These are phyloP conservation scores for Bryum argenteum DNA, from an alignment of 225 moss, liverwort and hornwort species.

Conservation along the genomic window DNA sequence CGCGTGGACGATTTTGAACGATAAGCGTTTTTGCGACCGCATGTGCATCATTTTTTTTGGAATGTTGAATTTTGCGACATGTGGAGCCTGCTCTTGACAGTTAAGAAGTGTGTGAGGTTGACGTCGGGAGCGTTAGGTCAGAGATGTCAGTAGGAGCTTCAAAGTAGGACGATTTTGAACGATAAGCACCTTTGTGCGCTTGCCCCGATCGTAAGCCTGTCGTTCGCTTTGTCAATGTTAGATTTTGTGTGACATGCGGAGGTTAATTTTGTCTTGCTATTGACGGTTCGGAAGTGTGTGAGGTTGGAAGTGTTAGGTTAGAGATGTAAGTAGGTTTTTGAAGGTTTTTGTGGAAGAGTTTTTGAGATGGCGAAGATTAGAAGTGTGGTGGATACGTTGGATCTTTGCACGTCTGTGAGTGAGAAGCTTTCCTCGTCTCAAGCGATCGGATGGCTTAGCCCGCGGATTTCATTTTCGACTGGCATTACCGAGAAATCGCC, in stretches of 20 bases:
- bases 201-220: too few species aligned
- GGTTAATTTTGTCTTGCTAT: background rate
- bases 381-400: constrained; percentile 57
- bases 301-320: constrained; percentile 24
- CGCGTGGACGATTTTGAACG: constrained; percentile 10
- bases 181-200: too few species aligned
- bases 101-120: constrained; percentile 12
- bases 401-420: constrained; percentile 45
- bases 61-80: constrained; percentile 11
- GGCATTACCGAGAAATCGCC: constrained; percentile 48
- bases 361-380: constrained; percentile 39
- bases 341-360: constrained; percentile 8
- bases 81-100: background rate
- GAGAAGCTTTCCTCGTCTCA: constrained; percentile 37
- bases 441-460: constrained; percentile 68
- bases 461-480: constrained; percentile 64
- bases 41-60: background rate
- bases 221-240: constrained; percentile 12
- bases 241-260: background rate
- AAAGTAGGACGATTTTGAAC: too few species aligned
- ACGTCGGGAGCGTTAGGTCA: constrained; percentile 28
- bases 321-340: constrained; percentile 21
- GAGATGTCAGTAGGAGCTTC: constrained; percentile 22
- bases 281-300: constrained; percentile 18
- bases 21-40: background rate